phyloP scores from a whole-genome alignment of 345 rosid genomes.

The Leavenworthia alabamica region DNA sequence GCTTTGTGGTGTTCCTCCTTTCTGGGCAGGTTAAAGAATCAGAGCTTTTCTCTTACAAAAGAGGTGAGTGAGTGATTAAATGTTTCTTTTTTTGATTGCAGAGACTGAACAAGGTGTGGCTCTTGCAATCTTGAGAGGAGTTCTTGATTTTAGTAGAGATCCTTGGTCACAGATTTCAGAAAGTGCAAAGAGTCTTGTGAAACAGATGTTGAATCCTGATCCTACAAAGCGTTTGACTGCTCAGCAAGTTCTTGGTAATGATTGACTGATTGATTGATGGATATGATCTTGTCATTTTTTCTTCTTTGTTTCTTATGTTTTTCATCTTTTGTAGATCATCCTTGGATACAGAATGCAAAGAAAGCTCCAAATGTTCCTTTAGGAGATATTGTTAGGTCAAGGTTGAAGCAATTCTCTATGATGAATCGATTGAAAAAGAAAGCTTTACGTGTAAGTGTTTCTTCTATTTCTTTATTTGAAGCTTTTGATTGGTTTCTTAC shows the following conservation, averaged over 20 bases:
- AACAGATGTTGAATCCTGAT: conserved; percentile 80
- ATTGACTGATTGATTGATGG: no score
- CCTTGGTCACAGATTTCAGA: conserved; percentile 96
- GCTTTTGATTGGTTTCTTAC: not conserved
- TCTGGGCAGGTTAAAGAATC: conserved; percentile 54
- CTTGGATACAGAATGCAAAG: conserved; percentile 91
- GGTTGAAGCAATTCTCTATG: conserved; percentile 89
- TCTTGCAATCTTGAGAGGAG: conserved; percentile 82
- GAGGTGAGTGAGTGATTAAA: not conserved
- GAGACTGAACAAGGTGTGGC: conserved; percentile 98
- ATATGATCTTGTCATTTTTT: not conserved
- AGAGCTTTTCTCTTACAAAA: not conserved
- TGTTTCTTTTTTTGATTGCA: conserved; percentile 27
- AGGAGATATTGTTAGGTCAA: conserved; percentile 93
- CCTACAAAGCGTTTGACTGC: conserved; percentile 77
- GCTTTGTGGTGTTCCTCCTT: conserved; percentile 85
- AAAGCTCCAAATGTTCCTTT: conserved; percentile 96
- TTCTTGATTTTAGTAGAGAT: conserved; percentile 76
- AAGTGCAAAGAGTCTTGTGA: conserved; percentile 77
- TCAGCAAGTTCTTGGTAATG: conserved; percentile 81
- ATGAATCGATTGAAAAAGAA: conserved; percentile 97
- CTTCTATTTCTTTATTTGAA: not conserved
- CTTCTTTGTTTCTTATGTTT: not conserved
- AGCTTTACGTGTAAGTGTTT: conserved; percentile 63
- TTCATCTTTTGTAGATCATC: conserved; percentile 49